Base-by-base conservation (phyloP, 108 stramenopile species). In the Nitzschia inconspicua region DNA sequence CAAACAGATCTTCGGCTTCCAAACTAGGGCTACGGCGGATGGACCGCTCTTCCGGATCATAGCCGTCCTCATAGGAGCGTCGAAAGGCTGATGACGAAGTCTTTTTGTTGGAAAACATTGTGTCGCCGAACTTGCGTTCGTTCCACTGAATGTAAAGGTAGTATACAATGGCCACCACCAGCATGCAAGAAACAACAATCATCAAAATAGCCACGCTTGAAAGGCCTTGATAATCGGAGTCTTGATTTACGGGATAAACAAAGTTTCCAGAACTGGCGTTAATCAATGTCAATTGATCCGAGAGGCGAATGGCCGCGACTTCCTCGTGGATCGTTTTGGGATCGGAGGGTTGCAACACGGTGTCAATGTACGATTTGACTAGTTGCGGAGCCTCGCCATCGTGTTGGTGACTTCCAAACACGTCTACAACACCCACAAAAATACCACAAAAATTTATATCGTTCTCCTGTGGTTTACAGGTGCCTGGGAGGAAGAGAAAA, bases 361-460 rank as follows among this genome's bases (percentile, higher is more conserved):
- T 34, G 0, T 60, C 19, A 24, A 70, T 46, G 39, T 51, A 53
- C 4, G 60, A 22, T 35, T 48, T 34, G 10, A 70, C 52, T 9
- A 24, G 8, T 13, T n/a, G 19, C 2, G 36, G 22, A 29, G 53
- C 50, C 44, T 52, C 44, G 4, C 52, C 53, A 5, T 35, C 23
- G 20, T 54, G 26, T 19, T 37, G 53, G 18, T 70, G 1, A 11
- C 26, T 32, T 19, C 63, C 62, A 44, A 39, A 72, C 3, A 57
- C 57, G 37, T 64, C 49, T n/a, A 64, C 48, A 13, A 48, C 44
- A 0, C 70, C 63, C n/a, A 47, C 57, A 40, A 64, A 72, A 27
- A 64, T 25, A 25, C 62, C 70, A 28, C 70, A 72, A 37, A 64
- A 64, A 44, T 72, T 64, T 3, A 50, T 30, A 31, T 39, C 60